Base-by-base conservation (phyloP, 2,329 filamentous ascomycete genomes). In the Annulohypoxylon truncatum region DNA sequence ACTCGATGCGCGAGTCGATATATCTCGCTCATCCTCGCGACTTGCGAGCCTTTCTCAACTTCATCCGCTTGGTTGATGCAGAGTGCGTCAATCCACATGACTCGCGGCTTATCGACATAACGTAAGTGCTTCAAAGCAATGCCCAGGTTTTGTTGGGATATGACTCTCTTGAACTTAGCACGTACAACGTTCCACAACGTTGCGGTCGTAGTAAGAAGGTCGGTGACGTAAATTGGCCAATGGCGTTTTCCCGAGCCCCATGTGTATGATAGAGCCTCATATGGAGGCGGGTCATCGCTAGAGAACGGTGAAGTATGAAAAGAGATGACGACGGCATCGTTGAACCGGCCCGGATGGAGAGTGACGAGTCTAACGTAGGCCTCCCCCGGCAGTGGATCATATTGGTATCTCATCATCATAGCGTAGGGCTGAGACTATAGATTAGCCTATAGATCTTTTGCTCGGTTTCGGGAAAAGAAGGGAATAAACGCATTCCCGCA, bases 31-130 rank as follows among this genome's bases (percentile, higher is more conserved):
- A 74, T 75, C 38, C 61, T 63, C 1, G 59, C 52, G 7, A 75
- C 69, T 9, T 73, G 68, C 0, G 28, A 28, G 1, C 58, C 58
- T 15, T 69, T 69, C 38, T 75, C 72, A 0, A 22, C 42, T 1
- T 65, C 5, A 15, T 73, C 56, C 5, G 13, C 22, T 61, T 75
- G 72, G 24, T 75, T 60, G 50, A 74, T 72, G 40, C 73, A 72
- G 3, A 73, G 59, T 0, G 72, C 71, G 20, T 75, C 73, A 5
- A 70, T 42, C 72, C 72, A 76, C 18, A 74, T 33, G 28, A 52
- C 13, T 1, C 67, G 53, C 2, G 53, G 20, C 7, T 18, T 10
- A 3, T 68, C 35, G 2, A 2, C 48, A 33, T 56, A 42, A 29
- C 64, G 64, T 3, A 71, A 31, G 15, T 66, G 52, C 3, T 38